These are phyloP conservation scores for Sporothrix inflata DNA, from an alignment of 2,329 filamentous ascomycete genomes.

Conservation along the genomic window DNA sequence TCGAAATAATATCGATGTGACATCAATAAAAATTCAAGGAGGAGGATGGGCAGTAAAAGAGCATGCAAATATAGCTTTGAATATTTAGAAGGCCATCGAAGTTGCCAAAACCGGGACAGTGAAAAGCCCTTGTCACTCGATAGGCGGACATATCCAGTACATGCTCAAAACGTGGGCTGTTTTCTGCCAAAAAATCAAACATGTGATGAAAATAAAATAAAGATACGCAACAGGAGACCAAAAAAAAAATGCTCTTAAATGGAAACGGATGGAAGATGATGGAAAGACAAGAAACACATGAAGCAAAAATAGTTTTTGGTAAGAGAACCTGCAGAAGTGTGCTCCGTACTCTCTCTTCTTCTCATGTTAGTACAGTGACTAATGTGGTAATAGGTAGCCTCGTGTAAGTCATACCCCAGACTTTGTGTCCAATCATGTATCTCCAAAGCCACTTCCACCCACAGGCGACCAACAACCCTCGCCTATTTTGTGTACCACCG, in stretches of 20 bases:
- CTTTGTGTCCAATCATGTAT: not conserved
- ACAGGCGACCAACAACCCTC: not conserved
- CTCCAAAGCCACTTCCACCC: conserved; percentile 2
- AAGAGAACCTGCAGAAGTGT: not conserved
- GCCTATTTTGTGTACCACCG: not conserved
- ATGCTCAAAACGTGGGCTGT: no score
- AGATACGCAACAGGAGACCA: not conserved
- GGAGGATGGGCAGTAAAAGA: no score
- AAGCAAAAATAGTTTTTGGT: not conserved
- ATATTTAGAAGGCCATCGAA: no score
- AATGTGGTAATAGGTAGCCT: not conserved
- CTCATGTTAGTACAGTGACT: not conserved
- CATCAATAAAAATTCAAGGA: no score
- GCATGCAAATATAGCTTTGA: no score
- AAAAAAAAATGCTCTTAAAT: not conserved
- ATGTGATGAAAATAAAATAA: not conserved
- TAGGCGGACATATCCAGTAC: no score
- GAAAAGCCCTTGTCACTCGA: no score
- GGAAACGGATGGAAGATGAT: not conserved
- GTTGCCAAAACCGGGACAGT: no score
- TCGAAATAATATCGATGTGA: no score
- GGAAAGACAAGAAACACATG: not conserved
- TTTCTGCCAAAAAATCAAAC: not conserved
- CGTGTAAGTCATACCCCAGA: conserved; percentile 17
- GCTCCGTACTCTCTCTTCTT: no score